Percentiles rank a stretch among this genome's conserved stretches.
Conservation (phyloP, 371 early-diverging fungal genomes). For the Dipsacomyces acuminosporus region DNA sequence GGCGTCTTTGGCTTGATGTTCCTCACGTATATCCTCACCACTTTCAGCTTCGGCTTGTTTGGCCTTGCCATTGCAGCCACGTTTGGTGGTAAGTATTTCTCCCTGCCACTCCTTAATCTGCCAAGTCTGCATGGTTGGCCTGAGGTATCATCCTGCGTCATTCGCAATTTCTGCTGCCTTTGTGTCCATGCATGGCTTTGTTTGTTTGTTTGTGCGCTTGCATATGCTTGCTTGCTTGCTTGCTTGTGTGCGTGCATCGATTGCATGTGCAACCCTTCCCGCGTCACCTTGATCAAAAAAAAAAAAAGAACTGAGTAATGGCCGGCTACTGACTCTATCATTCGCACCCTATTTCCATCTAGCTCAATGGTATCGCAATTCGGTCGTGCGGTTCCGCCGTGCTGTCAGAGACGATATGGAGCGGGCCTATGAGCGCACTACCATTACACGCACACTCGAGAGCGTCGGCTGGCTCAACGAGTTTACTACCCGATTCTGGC, state of each 20-base stretch:
- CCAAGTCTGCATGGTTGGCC: no score
- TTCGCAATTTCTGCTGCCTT: no score
- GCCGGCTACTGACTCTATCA: no score
- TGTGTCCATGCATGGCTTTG: no score
- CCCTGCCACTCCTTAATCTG: no score
- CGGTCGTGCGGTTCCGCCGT: slow-evolving; percentile 58
- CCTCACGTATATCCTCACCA: slow-evolving; percentile 47
- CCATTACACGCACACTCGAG: slow-evolving; percentile 56
- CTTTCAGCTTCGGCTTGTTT: slow-evolving; percentile 49
- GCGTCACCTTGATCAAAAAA: no score
- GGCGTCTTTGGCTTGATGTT: slow-evolving; percentile 50
- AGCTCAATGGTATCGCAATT: slow-evolving; percentile 66
- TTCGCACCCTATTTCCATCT: slow-evolving; percentile 4
- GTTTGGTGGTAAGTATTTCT: slow-evolving; percentile 48
- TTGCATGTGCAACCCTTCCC: no score
- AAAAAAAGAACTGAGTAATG: slow-evolving; percentile 1
- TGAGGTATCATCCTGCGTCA: no score
- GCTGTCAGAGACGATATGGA: slow-evolving; percentile 64
- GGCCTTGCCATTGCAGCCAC: slow-evolving; percentile 46
- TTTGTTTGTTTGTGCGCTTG: background rate
- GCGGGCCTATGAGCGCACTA: slow-evolving; percentile 50
- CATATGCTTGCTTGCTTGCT: no score
- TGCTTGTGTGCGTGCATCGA: no score
- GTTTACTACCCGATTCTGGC: slow-evolving; percentile 87
- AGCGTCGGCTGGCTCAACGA: slow-evolving; percentile 96